Base-by-base conservation (phyloP, 441 rosid genomes). In the Arabidopsis hybrid region DNA sequence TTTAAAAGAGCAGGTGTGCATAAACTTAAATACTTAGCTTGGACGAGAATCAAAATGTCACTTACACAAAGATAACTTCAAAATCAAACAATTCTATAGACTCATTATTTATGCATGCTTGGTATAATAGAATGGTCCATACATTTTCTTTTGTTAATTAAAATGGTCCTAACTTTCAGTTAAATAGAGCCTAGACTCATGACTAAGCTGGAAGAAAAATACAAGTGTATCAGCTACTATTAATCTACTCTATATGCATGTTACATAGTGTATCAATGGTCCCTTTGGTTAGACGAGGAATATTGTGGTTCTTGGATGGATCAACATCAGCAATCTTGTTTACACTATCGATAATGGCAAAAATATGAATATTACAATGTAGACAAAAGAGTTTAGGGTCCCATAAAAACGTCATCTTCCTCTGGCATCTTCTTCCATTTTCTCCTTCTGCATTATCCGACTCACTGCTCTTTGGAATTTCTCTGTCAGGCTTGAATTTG, bases 231-330 rank as follows among this genome's bases (percentile, higher is more conserved):
- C 17, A 59, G 67, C 80, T 64, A 63, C 49, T 47, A 70, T 18
- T 69, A 63, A 57, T 49, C 52, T 76, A 69, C 75, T 29, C 18
- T 43, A 26, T 14, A 75, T 62, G 79, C 66, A 57, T 56, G 70
- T 47, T 75, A 55, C 65, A 46, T 62, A 63, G 53, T 69, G 51
- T 55, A 55, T 36, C 12, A 35, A 76, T 76, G 75, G 71, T 47
- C 79, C 79, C 66, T 76, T 69, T 47, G 21, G 75, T 64, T 75
- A 45, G 59, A 69, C 74, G 79, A 75, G 79, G 79, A 75, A 69
- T 69, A 75, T 75, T 69, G 70, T 21, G 69, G 74, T 10, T 29
- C 65, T 75, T 62, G 65, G 79, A 75, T 69, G 43, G 26, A 69
- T 75, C 75, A 75, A 75, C 69, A 75, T 75, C 74, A 75, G 21